Base-by-base conservation (phyloP, 140 eudicot species). In the Bidens hawaiensis region DNA sequence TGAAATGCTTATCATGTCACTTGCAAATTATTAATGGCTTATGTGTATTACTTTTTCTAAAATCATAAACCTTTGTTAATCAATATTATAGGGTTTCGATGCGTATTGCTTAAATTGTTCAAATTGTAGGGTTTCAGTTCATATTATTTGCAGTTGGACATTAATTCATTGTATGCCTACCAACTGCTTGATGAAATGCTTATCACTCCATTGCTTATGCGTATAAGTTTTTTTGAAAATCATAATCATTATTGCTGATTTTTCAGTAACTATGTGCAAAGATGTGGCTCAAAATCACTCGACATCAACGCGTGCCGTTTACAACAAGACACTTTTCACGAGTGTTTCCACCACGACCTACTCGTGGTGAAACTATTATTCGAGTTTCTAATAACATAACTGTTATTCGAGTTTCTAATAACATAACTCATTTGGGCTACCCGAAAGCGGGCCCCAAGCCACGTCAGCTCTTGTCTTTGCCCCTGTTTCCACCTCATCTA, bases 391-490 rank as follows among this genome's bases (percentile, higher is more conserved):
- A n/a, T n/a, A n/a, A n/a, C n/a, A n/a, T n/a, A n/a, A n/a, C n/a
- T n/a, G 78, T 88, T 21, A 28, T 88, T n/a, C n/a, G n/a, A n/a
- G n/a, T n/a, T n/a, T n/a, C n/a, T n/a, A n/a, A n/a, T n/a, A n/a
- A n/a, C n/a, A 59, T 86, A 27, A 62, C 93, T 70, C 81, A 79
- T 70, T 51, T 90, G 72, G 97, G 94, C 54, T 47, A 17, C 24
- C 87, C 83, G 10, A 90, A 79, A 69, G 17, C 71, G 19, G 90
- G 82, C 23, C 75, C 81, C 27, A 90, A 90, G 56, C 97, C 95
- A 40, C 78, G 80, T 12, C 97, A 86, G 65, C 82, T 86, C 53
- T 74, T 90, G 51, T 86, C 97, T 26, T 65, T 90, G 45, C 97
- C 97, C 18, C 90, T 88, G 1, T 86, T 83, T 40, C 97, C 94